A percentile compares a stretch with the other conserved stretches of the same genome.
phyloP scores from a whole-genome alignment of 2,329 filamentous ascomycete species.

The Verruconis gallopava region DNA sequence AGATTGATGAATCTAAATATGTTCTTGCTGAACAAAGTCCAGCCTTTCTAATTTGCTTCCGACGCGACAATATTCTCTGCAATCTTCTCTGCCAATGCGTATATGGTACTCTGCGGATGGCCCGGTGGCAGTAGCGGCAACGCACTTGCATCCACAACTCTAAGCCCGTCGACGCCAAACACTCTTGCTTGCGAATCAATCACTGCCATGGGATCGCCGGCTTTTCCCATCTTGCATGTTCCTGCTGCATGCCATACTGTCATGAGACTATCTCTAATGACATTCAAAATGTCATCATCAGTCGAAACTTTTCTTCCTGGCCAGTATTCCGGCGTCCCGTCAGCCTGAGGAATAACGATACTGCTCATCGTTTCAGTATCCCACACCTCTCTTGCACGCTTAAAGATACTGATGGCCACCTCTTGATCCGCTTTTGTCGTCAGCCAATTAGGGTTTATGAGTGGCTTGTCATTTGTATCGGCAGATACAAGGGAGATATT shows the following conservation, averaged over 20 bases:
- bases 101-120: conserved; percentile 14
- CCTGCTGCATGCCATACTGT: conserved; percentile 27
- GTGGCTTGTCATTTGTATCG: conserved; percentile 17
- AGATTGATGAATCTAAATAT: too few species aligned
- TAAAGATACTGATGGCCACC: conserved; percentile 21
- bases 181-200: conserved; percentile 18
- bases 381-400: conserved; percentile 20
- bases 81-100: conserved; percentile 13
- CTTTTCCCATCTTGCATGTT: conserved; percentile 17
- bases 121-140: conserved; percentile 13
- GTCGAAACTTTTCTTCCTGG: conserved; percentile 17
- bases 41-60: too few species aligned
- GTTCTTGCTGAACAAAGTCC: too few species aligned
- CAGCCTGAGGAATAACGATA: conserved; percentile 12
- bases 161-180: conserved; percentile 16
- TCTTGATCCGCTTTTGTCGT: conserved; percentile 20
- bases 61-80: neutral
- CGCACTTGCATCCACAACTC: conserved; percentile 15
- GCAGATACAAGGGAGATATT: conserved; percentile 21
- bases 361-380: conserved; percentile 15
- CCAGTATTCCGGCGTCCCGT: conserved; percentile 16
- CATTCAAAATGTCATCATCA: conserved; percentile 18
- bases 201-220: conserved; percentile 15
- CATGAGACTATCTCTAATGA: conserved; percentile 13
- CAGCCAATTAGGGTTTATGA: conserved; percentile 25